Evolutionary conservation across 768 basidiomycete species (phyloP).

Genomic region (Tephrocybe sp.): DNA sequence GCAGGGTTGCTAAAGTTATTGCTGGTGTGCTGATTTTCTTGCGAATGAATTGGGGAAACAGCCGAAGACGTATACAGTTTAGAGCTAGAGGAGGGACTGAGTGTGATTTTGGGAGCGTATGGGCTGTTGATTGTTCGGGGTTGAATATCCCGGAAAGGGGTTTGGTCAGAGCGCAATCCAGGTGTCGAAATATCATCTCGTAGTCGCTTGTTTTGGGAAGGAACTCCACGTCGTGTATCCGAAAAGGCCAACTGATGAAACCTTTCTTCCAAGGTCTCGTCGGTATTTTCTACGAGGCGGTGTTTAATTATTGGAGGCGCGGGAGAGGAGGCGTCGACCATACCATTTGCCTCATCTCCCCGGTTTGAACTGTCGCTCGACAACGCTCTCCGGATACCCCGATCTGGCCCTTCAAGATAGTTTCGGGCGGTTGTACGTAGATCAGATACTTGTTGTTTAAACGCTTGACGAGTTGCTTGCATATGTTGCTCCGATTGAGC

Average conservation of each 20-base stretch:
- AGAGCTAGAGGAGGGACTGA: background rate
- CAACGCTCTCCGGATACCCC: slow-evolving; percentile 1
- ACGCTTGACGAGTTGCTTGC: slow-evolving; percentile 1
- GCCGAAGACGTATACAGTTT: slow-evolving; percentile 6
- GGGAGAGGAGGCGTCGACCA: background rate
- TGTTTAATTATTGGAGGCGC: background rate
- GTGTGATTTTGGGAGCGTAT: background rate
- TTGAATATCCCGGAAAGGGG: slow-evolving; percentile 14
- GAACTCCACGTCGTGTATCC: background rate
- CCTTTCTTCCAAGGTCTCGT: background rate
- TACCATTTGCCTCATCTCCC: slow-evolving; percentile 2
- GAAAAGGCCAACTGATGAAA: background rate
- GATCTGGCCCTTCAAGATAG: slow-evolving; percentile 10
- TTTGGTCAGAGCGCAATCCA: slow-evolving; percentile 5
- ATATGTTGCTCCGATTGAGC: slow-evolving; percentile 1
- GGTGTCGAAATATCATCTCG: background rate
- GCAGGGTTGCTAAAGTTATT: background rate
- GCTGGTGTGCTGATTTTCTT: slow-evolving; percentile 4
- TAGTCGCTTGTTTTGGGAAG: background rate
- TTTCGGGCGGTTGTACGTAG: slow-evolving; percentile 11
- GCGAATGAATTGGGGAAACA: slow-evolving; percentile 2
- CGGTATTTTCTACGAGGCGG: background rate
- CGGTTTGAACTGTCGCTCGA: background rate
- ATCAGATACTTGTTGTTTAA: slow-evolving; percentile 13
- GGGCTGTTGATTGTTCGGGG: slow-evolving; percentile 12